Percentiles rank a stretch among this genome's conserved stretches.
These are phyloP conservation scores for Scytalidium lignicola DNA, from an alignment of 2,329 filamentous ascomycete genomes.

Conservation along the genomic window DNA sequence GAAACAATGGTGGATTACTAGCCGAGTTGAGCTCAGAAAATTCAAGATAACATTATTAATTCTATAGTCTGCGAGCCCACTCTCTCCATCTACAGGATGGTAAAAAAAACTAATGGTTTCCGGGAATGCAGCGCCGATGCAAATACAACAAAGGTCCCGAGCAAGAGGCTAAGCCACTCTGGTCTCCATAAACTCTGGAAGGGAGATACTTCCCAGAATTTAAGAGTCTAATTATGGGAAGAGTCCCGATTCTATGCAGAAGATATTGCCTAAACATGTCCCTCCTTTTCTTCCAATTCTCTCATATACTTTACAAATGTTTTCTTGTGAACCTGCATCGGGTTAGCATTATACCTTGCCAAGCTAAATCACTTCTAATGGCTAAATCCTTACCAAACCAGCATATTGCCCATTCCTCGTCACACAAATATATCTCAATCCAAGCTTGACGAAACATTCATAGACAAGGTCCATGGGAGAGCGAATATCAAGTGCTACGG, in stretches of 20 bases:
- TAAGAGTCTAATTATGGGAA: background rate
- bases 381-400: conserved; percentile 68
- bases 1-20: conserved; percentile 73
- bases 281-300: conserved; percentile 60
- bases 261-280: conserved; percentile 4
- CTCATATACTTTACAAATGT: conserved; percentile 92
- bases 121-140: background rate
- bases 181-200: background rate
- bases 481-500: conserved; percentile 79
- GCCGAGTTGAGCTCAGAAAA: conserved; percentile 82
- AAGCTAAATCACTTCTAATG: too few relatives aligned
- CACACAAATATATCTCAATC: conserved; percentile 88
- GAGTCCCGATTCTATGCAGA: background rate
- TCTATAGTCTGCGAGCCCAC: background rate
- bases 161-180: background rate
- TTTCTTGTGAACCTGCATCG: conserved; percentile 78
- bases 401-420: conserved; percentile 78
- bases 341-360: conserved; percentile 13
- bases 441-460: conserved; percentile 93
- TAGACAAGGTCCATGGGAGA: conserved; percentile 94
- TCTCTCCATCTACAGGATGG: too few relatives aligned
- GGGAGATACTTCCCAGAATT: background rate
- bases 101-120: background rate
- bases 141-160: background rate
- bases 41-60: conserved; percentile 47